phyloP scores from a whole-genome alignment of 495 filamentous ascomycete species.

The Pseudoneurospora amorphoporcata region DNA sequence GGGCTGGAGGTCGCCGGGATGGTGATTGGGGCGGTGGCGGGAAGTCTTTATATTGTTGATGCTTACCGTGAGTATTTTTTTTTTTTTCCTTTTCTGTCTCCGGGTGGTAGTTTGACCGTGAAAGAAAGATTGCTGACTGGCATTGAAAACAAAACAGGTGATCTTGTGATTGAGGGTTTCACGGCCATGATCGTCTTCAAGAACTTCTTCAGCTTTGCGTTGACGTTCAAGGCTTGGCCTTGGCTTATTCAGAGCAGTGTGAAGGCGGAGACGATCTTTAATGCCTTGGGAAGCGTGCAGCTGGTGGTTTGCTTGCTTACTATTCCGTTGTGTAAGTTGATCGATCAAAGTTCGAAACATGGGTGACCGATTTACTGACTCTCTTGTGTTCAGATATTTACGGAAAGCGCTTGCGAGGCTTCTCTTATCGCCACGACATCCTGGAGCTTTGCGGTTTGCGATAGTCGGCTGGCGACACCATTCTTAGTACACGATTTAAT shows the following conservation, averaged over 20 bases:
- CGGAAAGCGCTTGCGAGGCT: conserved; percentile 66
- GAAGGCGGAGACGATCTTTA: conserved; percentile 48
- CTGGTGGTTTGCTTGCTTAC: conserved; percentile 60
- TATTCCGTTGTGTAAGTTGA: conserved; percentile 58
- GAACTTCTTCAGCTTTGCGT: conserved; percentile 79
- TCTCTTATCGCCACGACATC: conserved; percentile 62
- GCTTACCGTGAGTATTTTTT: conserved; percentile 62
- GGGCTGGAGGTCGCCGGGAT: conserved; percentile 70
- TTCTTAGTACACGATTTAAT: background rate
- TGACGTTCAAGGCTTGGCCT: conserved; percentile 72
- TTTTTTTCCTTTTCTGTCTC: background rate
- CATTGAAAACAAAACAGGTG: conserved; percentile 35
- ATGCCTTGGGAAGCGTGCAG: conserved; percentile 64
- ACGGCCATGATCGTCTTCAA: conserved; percentile 85
- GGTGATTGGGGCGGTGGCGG: conserved; percentile 80
- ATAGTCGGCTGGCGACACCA: background rate
- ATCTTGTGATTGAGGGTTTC: conserved; percentile 83
- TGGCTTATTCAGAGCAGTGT: conserved; percentile 59
- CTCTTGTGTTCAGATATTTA: conserved; percentile 67
- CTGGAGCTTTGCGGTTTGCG: conserved; percentile 41
- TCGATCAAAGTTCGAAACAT: background rate
- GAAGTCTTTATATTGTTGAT: conserved; percentile 86
- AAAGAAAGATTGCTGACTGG: background rate
- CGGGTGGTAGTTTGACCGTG: background rate
- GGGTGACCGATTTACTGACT: background rate